Base-by-base conservation (phyloP, 2,329 filamentous ascomycete genomes). In the Xylariaceae sp. region DNA sequence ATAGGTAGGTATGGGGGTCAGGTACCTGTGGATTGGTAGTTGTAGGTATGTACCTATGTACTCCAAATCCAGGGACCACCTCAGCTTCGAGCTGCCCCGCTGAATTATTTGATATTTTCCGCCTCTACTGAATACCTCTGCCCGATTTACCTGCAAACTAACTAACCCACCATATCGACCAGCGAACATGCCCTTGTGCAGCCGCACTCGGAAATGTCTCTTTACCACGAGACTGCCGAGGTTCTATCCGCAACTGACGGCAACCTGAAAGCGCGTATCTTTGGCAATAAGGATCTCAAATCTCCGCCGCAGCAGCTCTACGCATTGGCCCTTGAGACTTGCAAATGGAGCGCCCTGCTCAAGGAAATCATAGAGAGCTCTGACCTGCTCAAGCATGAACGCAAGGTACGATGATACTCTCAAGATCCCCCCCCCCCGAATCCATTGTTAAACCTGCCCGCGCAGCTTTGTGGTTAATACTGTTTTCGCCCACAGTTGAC, bases 181-280 rank as follows among this genome's bases (percentile, higher is more conserved):
- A 26, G 22, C 22, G 22, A 26, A 26, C 22, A 26, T 26, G 22
- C 22, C 6, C 22, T 26, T 26, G 6, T 11, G 22, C 22, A 26
- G 11, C 11, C 22, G 11, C 22, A 6, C 6, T 11, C 6, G 22
- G 22, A 26, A 26, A 97, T 97, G 91, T 95, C 90, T 36, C 83
- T 98, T 42, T 98, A 98, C 64, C 86, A 95, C 62, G 93, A 97
- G 69, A 86, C 90, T 6, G 89, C 86, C 3, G 75, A 82, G 12
- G 72, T 96, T 28, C 68, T 98, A 3, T 68, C 78, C 1, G 76
- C 78, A n/a, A 67, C 73, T 3, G 83, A 85, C n/a, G 89, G 88
- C 15, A 95, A 88, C 19, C 75, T 97, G 49, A 95, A 94, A 64
- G 88, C 89, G 7, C 76, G 87, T 28, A 80, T 97, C 34, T 97